Conservation (phyloP, 306 rosid genomes). For the Prunus kanzakura region DNA sequence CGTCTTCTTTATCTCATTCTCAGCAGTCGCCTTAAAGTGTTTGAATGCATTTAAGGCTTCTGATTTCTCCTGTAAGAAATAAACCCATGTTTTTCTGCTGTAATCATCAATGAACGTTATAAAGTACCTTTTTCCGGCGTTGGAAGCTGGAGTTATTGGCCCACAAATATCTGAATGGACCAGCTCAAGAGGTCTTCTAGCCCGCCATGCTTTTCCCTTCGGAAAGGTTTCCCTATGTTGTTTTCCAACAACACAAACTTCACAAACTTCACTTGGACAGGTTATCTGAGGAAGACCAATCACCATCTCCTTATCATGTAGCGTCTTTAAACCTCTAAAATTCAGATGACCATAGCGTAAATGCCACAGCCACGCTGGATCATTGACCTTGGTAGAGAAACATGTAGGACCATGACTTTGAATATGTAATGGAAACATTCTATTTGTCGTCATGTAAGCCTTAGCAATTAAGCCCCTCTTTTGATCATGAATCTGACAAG, state of each 20-base stretch:
- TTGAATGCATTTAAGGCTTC: too few species aligned
- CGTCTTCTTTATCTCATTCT: too few species aligned
- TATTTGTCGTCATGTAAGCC: background rate
- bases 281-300: too few species aligned
- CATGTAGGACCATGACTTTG: background rate
- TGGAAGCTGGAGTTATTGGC: background rate
- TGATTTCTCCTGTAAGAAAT: too few species aligned
- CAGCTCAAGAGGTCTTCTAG: background rate
- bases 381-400: background rate
- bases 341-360: conserved; percentile 1
- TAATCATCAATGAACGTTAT: background rate
- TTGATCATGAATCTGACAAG: background rate
- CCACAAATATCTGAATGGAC: background rate
- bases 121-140: background rate
- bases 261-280: too few species aligned
- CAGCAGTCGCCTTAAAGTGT: too few species aligned
- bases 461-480: background rate
- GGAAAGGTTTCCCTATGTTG: too few species aligned
- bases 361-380: background rate
- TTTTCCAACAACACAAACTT: too few species aligned
- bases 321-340: background rate
- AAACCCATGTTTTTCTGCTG: too few species aligned
- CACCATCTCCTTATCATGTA: too few species aligned
- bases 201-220: too few species aligned
- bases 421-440: background rate